Evolutionary conservation across 2,329 filamentous ascomycete genomes (phyloP).

Genomic region (Colletotrichum sublineola): DNA sequence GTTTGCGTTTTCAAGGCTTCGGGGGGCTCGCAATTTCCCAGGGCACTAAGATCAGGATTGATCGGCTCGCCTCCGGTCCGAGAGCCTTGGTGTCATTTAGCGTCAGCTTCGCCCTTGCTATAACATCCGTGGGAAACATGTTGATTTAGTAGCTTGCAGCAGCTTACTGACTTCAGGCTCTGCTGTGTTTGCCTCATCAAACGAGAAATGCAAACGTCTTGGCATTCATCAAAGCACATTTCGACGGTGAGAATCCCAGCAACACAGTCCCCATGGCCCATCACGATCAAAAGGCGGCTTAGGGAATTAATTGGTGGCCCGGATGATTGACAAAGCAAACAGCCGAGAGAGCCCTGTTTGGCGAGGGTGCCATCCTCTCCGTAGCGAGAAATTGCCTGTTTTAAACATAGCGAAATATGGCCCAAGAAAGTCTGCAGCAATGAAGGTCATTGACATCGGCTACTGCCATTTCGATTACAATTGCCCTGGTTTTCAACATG

Average conservation of each 20-base stretch:
- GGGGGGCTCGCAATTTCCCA: background rate
- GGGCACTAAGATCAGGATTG: background rate
- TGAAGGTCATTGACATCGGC: background rate
- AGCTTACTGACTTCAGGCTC: background rate
- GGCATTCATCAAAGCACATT: slow-evolving; percentile 11
- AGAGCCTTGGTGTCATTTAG: background rate
- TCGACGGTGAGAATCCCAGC: background rate
- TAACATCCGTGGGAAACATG: slow-evolving; percentile 18
- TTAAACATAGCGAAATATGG: too few species aligned
- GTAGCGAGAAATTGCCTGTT: background rate
- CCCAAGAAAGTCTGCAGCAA: background rate
- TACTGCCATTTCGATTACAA: background rate
- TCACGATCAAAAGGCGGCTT: background rate
- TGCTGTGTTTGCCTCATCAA: background rate
- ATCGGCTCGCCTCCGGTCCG: background rate
- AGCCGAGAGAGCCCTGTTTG: background rate
- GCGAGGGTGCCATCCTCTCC: background rate
- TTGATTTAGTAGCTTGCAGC: slow-evolving; percentile 6
- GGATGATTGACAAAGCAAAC: background rate
- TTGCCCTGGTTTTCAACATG: background rate
- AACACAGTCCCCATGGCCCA: background rate
- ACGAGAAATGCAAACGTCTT: slow-evolving; percentile 1
- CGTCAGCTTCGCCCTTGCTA: slow-evolving; percentile 6
- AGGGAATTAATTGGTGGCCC: too few species aligned
- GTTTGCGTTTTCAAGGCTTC: background rate